Evolutionary conservation across 2,329 filamentous ascomycete genomes (phyloP), one percentile per base, ranked within the genome.

Genomic region (Trematosphaeria pertusa): DNA sequence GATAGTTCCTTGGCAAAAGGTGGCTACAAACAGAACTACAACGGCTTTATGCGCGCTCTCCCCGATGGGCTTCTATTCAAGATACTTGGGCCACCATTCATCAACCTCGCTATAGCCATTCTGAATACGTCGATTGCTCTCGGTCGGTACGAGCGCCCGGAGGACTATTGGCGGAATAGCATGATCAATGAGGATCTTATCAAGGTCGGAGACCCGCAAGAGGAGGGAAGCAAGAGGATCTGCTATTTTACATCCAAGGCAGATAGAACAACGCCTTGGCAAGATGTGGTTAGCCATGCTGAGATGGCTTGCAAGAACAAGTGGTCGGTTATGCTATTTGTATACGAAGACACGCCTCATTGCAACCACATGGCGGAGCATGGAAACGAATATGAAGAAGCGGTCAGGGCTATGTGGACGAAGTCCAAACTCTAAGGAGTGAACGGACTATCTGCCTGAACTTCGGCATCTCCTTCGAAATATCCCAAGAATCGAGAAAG

Each of bases 351-450:
- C 2, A 81, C 78, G 18, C 69, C 75, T 0, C 83, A 87, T 61
- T 83, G 85, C 11, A 81, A 79, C 1, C 82, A 86, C 53, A 80
- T 86, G 75, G 71, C 77, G 11, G 64, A 73, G 60, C 75, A 82
- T 41, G 75, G 78, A 0, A 75, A 75, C 30, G 68, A 78, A 56
- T 87, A 86, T 59, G 84, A 81, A 81, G 40, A 36, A 10, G 50
- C 56, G 11, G 53, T 70, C 24, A 30, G 12, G 10, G 33, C 10
- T 12, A 43, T 54, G 33, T 54, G 50, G 47, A 24, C n/a, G 19
- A 35, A 34, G 19, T 5, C 30, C 7, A 43, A 43, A 18, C 30
- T 47, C 9, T 40, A 24, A 40, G 21, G 11, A 28, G n/a, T n/a
- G n/a, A n/a, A n/a, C 33, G 33, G 15, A 6, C 15, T 8, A 28